A percentile compares a stretch with the other conserved stretches of the same genome.
Evolutionary conservation across 257 asterid genomes (phyloP).

Genomic region (Datura wrightii): DNA sequence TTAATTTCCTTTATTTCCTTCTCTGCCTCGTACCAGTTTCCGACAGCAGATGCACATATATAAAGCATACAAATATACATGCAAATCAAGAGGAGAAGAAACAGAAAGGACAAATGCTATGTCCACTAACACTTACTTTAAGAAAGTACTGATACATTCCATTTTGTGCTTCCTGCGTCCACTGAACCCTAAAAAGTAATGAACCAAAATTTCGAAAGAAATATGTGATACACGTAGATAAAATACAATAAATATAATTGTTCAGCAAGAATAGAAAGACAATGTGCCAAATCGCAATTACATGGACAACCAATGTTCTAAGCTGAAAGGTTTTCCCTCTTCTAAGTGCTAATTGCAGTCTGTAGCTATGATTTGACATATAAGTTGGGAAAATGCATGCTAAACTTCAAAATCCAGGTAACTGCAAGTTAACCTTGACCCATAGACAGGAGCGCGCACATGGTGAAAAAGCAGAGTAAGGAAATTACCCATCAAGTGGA

Average conservation of each 20-base stretch:
- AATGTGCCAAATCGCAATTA: not conserved
- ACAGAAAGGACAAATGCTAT: not conserved
- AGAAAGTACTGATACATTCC: constrained; percentile 88
- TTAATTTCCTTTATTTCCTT: constrained; percentile 8
- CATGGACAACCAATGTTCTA: not conserved
- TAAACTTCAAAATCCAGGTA: constrained; percentile 6
- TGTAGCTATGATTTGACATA: not conserved
- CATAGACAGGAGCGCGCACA: not conserved
- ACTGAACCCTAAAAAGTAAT: constrained; percentile 57
- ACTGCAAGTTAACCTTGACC: not conserved
- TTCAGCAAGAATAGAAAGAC: not conserved
- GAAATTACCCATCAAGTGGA: constrained; percentile 89
- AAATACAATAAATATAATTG: not conserved
- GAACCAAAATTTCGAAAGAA: not conserved
- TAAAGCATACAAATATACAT: not conserved
- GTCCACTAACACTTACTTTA: constrained; percentile 59
- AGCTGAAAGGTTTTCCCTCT: not conserved
- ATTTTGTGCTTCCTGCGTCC: constrained; percentile 67
- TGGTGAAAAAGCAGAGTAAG: constrained; percentile 24
- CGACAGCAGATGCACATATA: not conserved
- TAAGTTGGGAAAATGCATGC: not conserved
- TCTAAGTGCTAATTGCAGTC: not conserved
- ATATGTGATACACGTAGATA: not conserved
- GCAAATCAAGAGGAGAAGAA: constrained; percentile 19
- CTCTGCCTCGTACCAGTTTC: not conserved